Conservation (phyloP, 1,284 basidiomycete species). For the Trametes hirsuta region DNA sequence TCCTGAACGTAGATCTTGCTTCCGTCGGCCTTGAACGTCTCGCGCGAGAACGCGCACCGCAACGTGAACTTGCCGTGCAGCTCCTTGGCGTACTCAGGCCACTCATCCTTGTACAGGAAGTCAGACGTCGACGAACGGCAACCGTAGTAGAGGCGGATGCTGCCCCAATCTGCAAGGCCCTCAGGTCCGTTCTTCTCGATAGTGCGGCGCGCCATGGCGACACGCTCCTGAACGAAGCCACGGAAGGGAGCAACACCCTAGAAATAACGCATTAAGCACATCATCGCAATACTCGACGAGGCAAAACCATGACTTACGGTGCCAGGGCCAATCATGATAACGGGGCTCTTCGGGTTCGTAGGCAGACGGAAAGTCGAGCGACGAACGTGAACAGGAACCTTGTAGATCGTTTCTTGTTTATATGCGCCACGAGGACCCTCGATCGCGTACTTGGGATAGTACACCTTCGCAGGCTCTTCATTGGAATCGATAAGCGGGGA, state of each 20-base stretch:
- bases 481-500: slow-evolving; percentile 44
- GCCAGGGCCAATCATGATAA: slow-evolving; percentile 98
- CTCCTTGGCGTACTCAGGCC: slow-evolving; percentile 86
- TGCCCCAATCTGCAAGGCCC: slow-evolving; percentile 94
- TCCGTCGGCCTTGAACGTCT: slow-evolving; percentile 88
- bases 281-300: slow-evolving; percentile 5
- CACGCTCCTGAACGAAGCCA: slow-evolving; percentile 96
- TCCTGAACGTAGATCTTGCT: slow-evolving; percentile 99
- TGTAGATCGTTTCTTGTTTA: slow-evolving; percentile 70
- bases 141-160: slow-evolving; percentile 94
- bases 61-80: slow-evolving; percentile 91
- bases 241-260: slow-evolving; percentile 98
- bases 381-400: slow-evolving; percentile 92
- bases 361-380: slow-evolving; percentile 96
- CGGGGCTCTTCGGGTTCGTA: slow-evolving; percentile 96
- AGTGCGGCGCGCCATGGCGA: slow-evolving; percentile 92
- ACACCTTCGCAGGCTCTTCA: slow-evolving; percentile 42
- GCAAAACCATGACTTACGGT: slow-evolving; percentile 65
- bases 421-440: slow-evolving; percentile 90
- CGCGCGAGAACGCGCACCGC: slow-evolving; percentile 88
- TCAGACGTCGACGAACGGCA: slow-evolving; percentile 89
- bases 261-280: slow-evolving; percentile 1
- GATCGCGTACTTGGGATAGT: slow-evolving; percentile 80
- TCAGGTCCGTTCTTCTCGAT: slow-evolving; percentile 92
- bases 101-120: slow-evolving; percentile 95